Evolutionary conservation across 495 filamentous ascomycete genomes (phyloP).

Genomic region (Xanthoparmelia taractica): DNA sequence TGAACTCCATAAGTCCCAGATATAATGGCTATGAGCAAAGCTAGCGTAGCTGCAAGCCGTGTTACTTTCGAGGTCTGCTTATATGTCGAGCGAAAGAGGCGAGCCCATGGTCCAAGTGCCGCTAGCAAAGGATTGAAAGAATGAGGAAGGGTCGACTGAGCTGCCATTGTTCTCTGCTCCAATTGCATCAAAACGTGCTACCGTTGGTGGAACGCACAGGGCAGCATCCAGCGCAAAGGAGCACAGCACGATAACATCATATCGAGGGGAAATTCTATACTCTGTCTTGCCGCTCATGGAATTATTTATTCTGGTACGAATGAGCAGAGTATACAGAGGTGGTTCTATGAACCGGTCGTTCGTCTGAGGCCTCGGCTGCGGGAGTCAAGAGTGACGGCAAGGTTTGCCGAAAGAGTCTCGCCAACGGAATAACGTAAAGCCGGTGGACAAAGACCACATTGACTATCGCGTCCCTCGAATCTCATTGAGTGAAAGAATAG

Average conservation of each 20-base stretch:
- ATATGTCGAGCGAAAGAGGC: slow-evolving; percentile 52
- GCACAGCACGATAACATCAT: background rate
- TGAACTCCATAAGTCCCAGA: slow-evolving; percentile 65
- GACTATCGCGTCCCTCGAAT: no score
- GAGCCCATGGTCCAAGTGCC: slow-evolving; percentile 59
- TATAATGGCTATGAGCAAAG: slow-evolving; percentile 68
- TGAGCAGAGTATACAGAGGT: background rate
- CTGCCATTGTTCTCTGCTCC: slow-evolving; percentile 53
- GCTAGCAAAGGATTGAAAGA: slow-evolving; percentile 61
- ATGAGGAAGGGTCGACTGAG: slow-evolving; percentile 72
- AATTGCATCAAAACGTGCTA: background rate
- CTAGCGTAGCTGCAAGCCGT: slow-evolving; percentile 64
- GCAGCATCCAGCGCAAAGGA: background rate
- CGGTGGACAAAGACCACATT: no score
- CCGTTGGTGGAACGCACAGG: background rate
- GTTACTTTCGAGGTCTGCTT: slow-evolving; percentile 56
- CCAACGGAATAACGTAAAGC: no score
- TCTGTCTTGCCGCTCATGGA: background rate
- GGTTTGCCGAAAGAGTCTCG: background rate
- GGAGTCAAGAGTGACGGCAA: background rate
- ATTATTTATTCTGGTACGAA: background rate
- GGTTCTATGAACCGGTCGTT: background rate
- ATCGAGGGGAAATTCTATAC: background rate
- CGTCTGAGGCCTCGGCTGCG: background rate
- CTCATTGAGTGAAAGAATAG: no score